phyloP scores from a whole-genome alignment of 2,329 filamentous ascomycete species.

The Aspergillus novoparasiticus region DNA sequence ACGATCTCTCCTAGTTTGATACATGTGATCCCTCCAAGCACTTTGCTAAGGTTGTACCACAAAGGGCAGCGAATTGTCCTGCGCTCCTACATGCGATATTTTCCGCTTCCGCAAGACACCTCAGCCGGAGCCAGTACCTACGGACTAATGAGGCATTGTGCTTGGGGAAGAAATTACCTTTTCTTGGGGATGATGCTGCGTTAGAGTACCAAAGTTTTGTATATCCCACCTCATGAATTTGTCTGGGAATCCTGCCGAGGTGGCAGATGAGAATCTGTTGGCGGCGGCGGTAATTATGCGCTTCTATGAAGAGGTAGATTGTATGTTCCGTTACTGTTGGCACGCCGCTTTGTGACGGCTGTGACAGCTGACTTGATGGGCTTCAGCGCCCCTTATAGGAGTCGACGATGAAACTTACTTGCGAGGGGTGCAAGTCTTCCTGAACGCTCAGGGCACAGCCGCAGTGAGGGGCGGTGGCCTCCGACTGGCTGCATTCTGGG shows the following conservation, averaged over 20 bases:
- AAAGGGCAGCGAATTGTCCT: constrained; percentile 41
- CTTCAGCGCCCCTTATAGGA: constrained; percentile 21
- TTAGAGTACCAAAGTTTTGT: constrained; percentile 44
- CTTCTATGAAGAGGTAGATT: constrained; percentile 48
- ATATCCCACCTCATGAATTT: constrained; percentile 42
- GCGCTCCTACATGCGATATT: constrained; percentile 42
- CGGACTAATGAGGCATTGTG: constrained; percentile 10
- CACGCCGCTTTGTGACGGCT: no score
- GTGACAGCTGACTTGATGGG: background rate
- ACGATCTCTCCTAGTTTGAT: constrained; percentile 32
- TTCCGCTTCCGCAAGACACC: constrained; percentile 39
- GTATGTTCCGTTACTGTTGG: background rate
- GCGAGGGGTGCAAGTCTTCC: constrained; percentile 29
- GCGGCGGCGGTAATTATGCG: constrained; percentile 46
- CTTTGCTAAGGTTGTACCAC: constrained; percentile 44
- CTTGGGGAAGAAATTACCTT: constrained; percentile 21
- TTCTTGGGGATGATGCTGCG: constrained; percentile 34
- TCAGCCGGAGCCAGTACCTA: constrained; percentile 19
- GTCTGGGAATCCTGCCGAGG: constrained; percentile 1
- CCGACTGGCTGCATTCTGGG: constrained; percentile 48
- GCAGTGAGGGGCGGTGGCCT: constrained; percentile 27
- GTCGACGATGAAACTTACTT: constrained; percentile 24
- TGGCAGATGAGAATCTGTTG: constrained; percentile 29
- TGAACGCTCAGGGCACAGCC: constrained; percentile 18
- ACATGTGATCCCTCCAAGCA: constrained; percentile 43